These are phyloP conservation scores for Curvularia sp. DNA, from an alignment of 2,329 filamentous ascomycete genomes.

Conservation along the genomic window DNA sequence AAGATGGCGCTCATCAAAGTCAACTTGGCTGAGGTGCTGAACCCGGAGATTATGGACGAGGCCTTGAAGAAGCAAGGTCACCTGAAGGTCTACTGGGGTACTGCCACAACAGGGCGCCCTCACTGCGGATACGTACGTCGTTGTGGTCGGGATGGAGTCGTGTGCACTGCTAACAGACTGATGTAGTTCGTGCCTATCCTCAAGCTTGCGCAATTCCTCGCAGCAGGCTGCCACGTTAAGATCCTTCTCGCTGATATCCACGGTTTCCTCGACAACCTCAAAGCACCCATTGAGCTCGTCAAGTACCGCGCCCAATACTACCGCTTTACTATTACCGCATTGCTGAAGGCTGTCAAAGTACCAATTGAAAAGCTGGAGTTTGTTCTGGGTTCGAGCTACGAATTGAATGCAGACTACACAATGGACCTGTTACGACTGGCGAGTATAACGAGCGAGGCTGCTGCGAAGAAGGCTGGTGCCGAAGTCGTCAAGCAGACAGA, in stretches of 20 bases:
- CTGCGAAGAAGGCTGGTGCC: conserved; percentile 87
- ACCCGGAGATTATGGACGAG: conserved; percentile 81
- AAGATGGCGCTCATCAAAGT: conserved; percentile 77
- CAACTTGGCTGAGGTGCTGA: conserved; percentile 82
- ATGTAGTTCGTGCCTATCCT: conserved; percentile 75
- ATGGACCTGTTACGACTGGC: conserved; percentile 87
- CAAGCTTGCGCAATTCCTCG: conserved; percentile 87
- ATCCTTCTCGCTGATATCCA: conserved; percentile 72
- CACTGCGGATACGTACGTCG: conserved; percentile 77
- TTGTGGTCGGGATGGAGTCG: neutral
- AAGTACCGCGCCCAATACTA: conserved; percentile 85
- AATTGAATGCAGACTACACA: conserved; percentile 70
- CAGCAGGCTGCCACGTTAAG: conserved; percentile 81
- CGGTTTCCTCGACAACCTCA: conserved; percentile 82
- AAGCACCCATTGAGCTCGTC: conserved; percentile 88
- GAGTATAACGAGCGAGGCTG: conserved; percentile 74
- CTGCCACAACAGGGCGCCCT: conserved; percentile 83
- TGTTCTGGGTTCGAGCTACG: conserved; percentile 84
- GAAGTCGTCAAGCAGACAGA: conserved; percentile 93
- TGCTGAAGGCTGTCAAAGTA: conserved; percentile 80
- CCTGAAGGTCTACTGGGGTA: conserved; percentile 87
- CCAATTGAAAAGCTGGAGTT: conserved; percentile 81
- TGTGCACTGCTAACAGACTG: conserved; percentile 17
- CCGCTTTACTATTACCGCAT: conserved; percentile 73
- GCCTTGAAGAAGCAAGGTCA: conserved; percentile 70